These are phyloP conservation scores for Chrysoporthe austroafricana DNA, from an alignment of 2,329 filamentous ascomycete species.

Conservation along the genomic window DNA sequence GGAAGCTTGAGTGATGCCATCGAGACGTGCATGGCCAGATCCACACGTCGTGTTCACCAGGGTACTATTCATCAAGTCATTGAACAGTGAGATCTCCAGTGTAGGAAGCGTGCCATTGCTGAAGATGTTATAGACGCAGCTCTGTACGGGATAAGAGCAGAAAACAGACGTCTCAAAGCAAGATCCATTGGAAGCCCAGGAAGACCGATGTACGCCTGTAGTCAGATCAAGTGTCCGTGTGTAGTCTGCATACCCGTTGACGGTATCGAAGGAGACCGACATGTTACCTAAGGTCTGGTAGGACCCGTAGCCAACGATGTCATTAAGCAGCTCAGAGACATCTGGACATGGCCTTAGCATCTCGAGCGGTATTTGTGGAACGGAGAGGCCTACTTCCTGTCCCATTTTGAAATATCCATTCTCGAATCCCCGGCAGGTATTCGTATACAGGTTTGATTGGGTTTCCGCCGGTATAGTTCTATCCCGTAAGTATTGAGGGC, in stretches of 20 bases:
- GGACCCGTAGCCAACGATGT: constrained; percentile 46
- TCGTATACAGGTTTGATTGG: constrained; percentile 40
- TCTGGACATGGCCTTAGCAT: constrained; percentile 32
- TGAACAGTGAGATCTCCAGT: constrained; percentile 47
- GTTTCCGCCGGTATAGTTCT: constrained; percentile 52
- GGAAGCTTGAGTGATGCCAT: constrained; percentile 45
- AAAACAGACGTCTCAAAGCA: constrained; percentile 43
- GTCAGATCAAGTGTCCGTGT: constrained; percentile 48
- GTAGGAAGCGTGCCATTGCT: constrained; percentile 40
- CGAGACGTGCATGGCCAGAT: constrained; percentile 37
- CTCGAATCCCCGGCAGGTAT: constrained; percentile 46
- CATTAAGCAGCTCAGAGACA: constrained; percentile 44
- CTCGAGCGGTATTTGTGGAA: no score
- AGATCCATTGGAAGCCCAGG: constrained; percentile 40
- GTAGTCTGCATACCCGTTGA: constrained; percentile 40
- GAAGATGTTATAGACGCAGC: constrained; percentile 33
- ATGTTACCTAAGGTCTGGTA: constrained; percentile 53
- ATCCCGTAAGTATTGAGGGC: neutral
- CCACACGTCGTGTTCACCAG: constrained; percentile 40
- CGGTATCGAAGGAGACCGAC: constrained; percentile 42
- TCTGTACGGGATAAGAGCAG: constrained; percentile 49
- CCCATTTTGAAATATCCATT: constrained; percentile 52
- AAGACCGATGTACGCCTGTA: constrained; percentile 45
- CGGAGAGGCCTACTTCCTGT: constrained; percentile 45
- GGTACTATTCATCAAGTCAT: constrained; percentile 33